Base-by-base conservation (phyloP, 768 basidiomycete species). In the Termitomyces sp. region DNA sequence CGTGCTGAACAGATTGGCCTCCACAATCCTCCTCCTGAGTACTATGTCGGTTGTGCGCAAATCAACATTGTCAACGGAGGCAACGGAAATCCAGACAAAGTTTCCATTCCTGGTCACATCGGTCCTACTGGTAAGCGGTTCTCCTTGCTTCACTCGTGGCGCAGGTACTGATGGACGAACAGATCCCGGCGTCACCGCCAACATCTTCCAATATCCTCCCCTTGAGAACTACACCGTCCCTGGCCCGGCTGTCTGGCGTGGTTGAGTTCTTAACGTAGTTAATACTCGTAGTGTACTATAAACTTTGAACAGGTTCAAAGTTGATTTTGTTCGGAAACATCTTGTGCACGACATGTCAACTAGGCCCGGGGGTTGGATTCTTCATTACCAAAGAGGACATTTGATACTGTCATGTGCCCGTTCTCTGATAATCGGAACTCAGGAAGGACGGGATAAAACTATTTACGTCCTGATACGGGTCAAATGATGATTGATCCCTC, bases 11-110 rank as follows among this genome's bases (percentile, higher is more conserved):
- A 74, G 40, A 73, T 77, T 50, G 77, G 72, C 47, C 68, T 78
- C 26, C 78, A 79, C 61, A 68, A 72, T 43, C 40, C 54, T 69
- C 66, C 75, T n/a, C 73, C 78, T 33, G 76, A 79, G 61, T 74
- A 69, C 60, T 78, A 76, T 68, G 69, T 77, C 58, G 73, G 75
- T 46, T 78, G 76, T 56, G 77, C 70, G 4, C 77, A 78, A 56
- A 70, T 78, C 61, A 70, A 67, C 40, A 66, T 78, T 45, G 72
- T 71, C 6, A 68, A 72, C 30, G 76, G 77, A 22, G 77, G 77
- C 12, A 69, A 63, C 54, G 77, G 75, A 6, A 75, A 63, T 46
- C 77, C 77, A 6, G 59, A 72, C 16, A 77, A 74, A 52, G 76
- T 77, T 45, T 66, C 75, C 28, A 77, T 77, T 59, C 77, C 77